Evolutionary conservation across 108 stramenopile genomes (phyloP).

Genomic region (Mayamaea pseudoterrestris): DNA sequence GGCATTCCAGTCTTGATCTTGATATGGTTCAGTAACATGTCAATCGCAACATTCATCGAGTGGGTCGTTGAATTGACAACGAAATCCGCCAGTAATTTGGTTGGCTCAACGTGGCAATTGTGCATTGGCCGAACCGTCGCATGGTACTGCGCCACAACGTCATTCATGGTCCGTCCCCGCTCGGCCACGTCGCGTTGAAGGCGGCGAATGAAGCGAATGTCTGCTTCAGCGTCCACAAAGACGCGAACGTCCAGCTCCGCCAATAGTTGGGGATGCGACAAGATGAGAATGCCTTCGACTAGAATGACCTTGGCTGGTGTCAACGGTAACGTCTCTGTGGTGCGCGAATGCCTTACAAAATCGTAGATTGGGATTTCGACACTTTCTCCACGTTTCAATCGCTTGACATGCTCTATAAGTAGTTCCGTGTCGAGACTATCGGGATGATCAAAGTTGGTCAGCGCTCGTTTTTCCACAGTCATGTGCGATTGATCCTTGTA

Average conservation of each 20-base stretch:
- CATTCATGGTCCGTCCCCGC: conserved; percentile 64
- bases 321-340: conserved; percentile 36
- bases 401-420: conserved; percentile 64
- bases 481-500: conserved; percentile 69
- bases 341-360: conserved; percentile 76
- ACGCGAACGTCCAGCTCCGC: conserved; percentile 85
- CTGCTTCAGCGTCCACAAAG: conserved; percentile 79
- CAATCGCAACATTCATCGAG: conserved; percentile 52
- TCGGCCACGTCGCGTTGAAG: conserved; percentile 74
- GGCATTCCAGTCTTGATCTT: conserved; percentile 5
- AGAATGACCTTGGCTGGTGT: conserved; percentile 61
- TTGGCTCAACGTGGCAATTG: conserved; percentile 82
- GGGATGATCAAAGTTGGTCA: conserved; percentile 92
- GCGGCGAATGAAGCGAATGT: conserved; percentile 5
- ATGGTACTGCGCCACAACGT: conserved; percentile 77
- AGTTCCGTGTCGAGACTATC: conserved; percentile 85
- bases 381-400: conserved; percentile 47
- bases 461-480: conserved; percentile 54
- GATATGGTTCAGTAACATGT: conserved; percentile 62
- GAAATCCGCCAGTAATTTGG: conserved; percentile 79
- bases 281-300: conserved; percentile 89
- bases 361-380: conserved; percentile 86
- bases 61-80: conserved; percentile 57
- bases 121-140: conserved; percentile 91
- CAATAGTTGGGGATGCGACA: conserved; percentile 55